Percentiles rank a stretch among this genome's conserved stretches.
These are phyloP conservation scores for Poa annua DNA, from an alignment of 176 grass and related monocot genomes.

Conservation along the genomic window DNA sequence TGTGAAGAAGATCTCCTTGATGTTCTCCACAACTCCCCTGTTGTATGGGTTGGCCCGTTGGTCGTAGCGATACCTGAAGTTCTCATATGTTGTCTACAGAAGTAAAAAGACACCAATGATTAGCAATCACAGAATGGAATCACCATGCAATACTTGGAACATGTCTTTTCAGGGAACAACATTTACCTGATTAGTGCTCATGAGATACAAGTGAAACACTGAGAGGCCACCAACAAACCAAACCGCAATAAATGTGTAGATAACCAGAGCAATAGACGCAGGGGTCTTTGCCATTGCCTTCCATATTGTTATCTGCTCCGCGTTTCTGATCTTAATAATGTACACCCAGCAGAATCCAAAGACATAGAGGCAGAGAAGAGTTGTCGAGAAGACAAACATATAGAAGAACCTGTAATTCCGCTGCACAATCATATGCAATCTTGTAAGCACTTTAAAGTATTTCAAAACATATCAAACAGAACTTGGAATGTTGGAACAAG, in stretches of 20 bases:
- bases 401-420: constrained; percentile 97
- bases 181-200: constrained; percentile 93
- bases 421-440: constrained; percentile 55
- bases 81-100: constrained; percentile 91
- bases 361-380: constrained; percentile 84
- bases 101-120: not conserved
- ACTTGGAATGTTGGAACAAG: not conserved
- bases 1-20: constrained; percentile 87
- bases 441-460: constrained; percentile 30
- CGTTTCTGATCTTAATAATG: constrained; percentile 89
- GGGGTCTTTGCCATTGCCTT: constrained; percentile 83
- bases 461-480: constrained; percentile 24
- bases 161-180: not conserved
- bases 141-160: constrained; percentile 2
- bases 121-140: constrained; percentile 7
- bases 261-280: constrained; percentile 74
- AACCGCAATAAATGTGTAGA: constrained; percentile 81
- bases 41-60: constrained; percentile 88
- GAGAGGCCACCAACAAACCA: constrained; percentile 99
- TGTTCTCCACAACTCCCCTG: constrained; percentile 67
- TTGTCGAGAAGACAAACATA: constrained; percentile 97
- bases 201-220: constrained; percentile 93
- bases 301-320: constrained; percentile 80
- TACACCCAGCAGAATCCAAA: constrained; percentile 89
- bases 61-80: constrained; percentile 94